A percentile compares a stretch with the other conserved stretches of the same genome.
Conservation (phyloP, 257 asterid genomes). For the Plantago elongata region DNA sequence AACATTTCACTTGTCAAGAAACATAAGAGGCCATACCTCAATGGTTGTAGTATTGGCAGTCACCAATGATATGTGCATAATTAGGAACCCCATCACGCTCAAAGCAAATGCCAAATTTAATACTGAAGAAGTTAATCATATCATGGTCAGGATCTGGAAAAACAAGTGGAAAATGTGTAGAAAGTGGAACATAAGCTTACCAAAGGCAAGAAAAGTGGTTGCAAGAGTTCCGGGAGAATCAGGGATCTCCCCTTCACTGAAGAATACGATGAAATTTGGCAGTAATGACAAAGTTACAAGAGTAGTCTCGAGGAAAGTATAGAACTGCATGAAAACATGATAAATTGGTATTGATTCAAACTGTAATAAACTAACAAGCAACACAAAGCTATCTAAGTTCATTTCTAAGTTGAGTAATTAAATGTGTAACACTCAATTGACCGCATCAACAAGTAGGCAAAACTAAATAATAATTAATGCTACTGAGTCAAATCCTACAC, state of each 20-base stretch:
- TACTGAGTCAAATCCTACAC: too few relatives aligned
- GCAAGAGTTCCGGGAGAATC: constrained; percentile 63
- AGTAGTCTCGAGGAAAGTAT: constrained; percentile 61
- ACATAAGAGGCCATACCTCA: constrained; percentile 36
- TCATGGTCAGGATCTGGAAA: constrained; percentile 4
- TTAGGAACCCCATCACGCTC: constrained; percentile 63
- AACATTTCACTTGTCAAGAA: too few relatives aligned
- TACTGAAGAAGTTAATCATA: constrained; percentile 35
- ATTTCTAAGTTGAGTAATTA: too few relatives aligned
- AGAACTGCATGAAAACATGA: constrained; percentile 16
- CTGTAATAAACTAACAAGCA: too few relatives aligned
- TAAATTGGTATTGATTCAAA: too few relatives aligned
- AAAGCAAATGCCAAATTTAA: constrained; percentile 69
- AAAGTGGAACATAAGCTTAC: constrained; percentile 11
- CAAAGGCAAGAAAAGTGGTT: constrained; percentile 64
- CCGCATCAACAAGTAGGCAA: too few relatives aligned
- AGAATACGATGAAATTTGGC: constrained; percentile 58
- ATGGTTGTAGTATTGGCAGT: constrained; percentile 67
- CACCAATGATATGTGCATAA: constrained; percentile 67
- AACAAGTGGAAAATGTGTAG: background rate
- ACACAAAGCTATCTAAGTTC: too few relatives aligned
- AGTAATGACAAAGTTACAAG: constrained; percentile 47
- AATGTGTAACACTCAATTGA: too few relatives aligned
- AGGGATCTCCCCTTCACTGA: constrained; percentile 58
- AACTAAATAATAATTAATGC: too few relatives aligned